phyloP scores from a whole-genome alignment of 2,329 filamentous ascomycete species.

The Fonsecaea erecta region DNA sequence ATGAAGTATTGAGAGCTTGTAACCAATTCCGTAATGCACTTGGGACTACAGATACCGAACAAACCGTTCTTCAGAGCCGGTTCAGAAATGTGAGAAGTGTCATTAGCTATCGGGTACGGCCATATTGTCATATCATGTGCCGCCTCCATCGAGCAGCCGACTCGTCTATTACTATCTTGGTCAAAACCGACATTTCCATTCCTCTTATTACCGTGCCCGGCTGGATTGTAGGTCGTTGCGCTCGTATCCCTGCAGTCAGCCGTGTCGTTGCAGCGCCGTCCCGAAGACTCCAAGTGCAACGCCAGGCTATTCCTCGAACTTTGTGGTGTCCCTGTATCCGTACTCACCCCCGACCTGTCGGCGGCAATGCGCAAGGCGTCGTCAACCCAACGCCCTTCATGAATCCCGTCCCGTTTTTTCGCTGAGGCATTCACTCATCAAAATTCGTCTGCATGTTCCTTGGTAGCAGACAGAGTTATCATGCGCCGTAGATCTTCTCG shows the following conservation, averaged over 20 bases:
- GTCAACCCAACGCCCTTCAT: not conserved
- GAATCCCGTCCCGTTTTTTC: not conserved
- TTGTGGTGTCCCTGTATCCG: not conserved
- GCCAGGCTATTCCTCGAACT: conserved; percentile 22
- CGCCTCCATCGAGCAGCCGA: not conserved
- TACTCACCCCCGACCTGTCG: not conserved
- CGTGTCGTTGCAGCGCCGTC: not conserved
- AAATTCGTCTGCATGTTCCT: not conserved
- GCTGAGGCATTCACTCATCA: not conserved
- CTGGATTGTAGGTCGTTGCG: not conserved
- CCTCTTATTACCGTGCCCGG: not conserved
- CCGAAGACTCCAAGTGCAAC: conserved; percentile 9
- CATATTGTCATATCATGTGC: not conserved
- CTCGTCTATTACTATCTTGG: not conserved
- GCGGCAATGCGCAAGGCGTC: not conserved
- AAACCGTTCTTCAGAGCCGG: not conserved
- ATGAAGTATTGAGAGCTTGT: no score
- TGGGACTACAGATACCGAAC: no score
- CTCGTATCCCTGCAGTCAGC: not conserved
- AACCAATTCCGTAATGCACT: no score
- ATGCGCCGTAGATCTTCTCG: conserved; percentile 5
- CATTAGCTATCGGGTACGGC: not conserved
- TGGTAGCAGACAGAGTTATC: not conserved
- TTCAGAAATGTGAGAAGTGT: not conserved
- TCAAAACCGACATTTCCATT: not conserved